A percentile compares a stretch with the other conserved stretches of the same genome.
Conservation (phyloP, 83 land plant genomes). For the Picea engelmannii region DNA sequence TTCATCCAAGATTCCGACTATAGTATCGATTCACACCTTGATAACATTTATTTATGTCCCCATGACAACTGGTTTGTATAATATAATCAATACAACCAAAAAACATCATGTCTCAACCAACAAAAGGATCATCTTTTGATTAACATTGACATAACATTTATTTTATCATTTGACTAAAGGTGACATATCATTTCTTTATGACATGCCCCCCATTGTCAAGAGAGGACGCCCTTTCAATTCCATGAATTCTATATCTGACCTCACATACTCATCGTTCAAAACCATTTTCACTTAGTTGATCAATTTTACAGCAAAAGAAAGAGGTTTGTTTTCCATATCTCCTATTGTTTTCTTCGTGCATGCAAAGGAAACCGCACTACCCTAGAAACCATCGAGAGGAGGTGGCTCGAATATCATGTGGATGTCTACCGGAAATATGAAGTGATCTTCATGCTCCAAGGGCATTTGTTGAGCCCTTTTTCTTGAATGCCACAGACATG, state of each 20-base stretch:
- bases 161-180: no score
- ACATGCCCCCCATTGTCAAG: no score
- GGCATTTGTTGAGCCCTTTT: background rate
- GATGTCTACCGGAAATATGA: slow-evolving; percentile 7
- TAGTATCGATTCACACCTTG: no score
- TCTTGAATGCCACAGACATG: no score
- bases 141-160: no score
- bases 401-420: slow-evolving; percentile 27
- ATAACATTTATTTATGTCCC: no score
- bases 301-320: slow-evolving; percentile 32
- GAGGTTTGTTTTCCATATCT: slow-evolving; percentile 17
- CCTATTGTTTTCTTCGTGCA: slow-evolving; percentile 26
- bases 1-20: no score
- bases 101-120: no score
- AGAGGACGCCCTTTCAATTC: background rate
- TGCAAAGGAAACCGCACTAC: slow-evolving; percentile 27
- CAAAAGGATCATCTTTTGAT: no score
- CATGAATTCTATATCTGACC: slow-evolving; percentile 39
- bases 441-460: slow-evolving; percentile 21
- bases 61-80: no score
- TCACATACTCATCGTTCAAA: slow-evolving; percentile 34
- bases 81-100: no score
- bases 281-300: slow-evolving; percentile 19
- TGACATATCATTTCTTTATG: no score
- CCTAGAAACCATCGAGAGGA: slow-evolving; percentile 36